A percentile compares a stretch with the other conserved stretches of the same genome.
These are phyloP conservation scores for Butyriboletus appendiculatus DNA, from an alignment of 1,284 basidiomycete genomes.

Conservation along the genomic window DNA sequence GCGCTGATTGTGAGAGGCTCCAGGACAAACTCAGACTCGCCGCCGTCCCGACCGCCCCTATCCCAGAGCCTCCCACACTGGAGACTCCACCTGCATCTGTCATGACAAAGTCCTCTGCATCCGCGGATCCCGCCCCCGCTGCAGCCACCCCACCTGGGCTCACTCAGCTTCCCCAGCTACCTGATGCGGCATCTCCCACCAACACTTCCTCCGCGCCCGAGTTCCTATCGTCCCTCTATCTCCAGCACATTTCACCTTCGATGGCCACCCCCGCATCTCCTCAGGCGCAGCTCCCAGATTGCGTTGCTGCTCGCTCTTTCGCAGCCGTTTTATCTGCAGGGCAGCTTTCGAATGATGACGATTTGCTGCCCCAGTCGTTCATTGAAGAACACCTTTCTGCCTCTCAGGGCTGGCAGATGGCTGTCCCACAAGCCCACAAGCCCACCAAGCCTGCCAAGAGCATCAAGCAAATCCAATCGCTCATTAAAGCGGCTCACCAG, in stretches of 20 bases:
- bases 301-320: constrained; percentile 38
- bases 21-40: constrained; percentile 25
- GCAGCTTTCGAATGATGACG: constrained; percentile 30
- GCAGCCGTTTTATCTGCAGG: constrained; percentile 35
- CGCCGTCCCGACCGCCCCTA: background rate
- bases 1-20: constrained; percentile 38
- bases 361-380: constrained; percentile 23
- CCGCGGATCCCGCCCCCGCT: background rate
- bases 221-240: constrained; percentile 21
- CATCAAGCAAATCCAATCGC: constrained; percentile 41
- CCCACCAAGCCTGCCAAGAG: constrained; percentile 32
- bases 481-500: constrained; percentile 43
- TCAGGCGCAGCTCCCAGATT: constrained; percentile 37
- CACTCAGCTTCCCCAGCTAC: background rate
- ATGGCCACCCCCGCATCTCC: constrained; percentile 36
- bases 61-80: constrained; percentile 1
- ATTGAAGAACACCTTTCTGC: constrained; percentile 21
- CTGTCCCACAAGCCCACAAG: constrained; percentile 15
- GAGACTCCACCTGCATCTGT: constrained; percentile 3
- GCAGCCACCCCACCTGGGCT: constrained; percentile 1
- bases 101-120: constrained; percentile 6
- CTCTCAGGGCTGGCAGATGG: constrained; percentile 25
- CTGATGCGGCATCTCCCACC: constrained; percentile 1
- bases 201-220: constrained; percentile 19
- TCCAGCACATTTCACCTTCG: constrained; percentile 24